Percentiles rank a stretch among this genome's conserved stretches.
phyloP scores from a whole-genome alignment of 2,329 filamentous ascomycete species.

The Nigrospora osmanthi region DNA sequence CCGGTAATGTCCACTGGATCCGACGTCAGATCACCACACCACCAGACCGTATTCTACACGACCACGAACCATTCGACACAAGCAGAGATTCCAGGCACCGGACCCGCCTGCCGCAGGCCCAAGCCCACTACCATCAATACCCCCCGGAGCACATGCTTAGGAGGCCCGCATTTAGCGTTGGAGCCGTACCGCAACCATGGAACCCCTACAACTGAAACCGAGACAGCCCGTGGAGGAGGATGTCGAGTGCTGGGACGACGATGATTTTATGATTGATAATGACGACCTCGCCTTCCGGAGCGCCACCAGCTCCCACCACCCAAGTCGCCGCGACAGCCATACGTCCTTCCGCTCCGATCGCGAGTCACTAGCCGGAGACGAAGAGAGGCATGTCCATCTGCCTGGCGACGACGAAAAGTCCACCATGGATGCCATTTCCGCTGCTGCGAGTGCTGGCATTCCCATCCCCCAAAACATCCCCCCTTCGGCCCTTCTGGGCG shows the following conservation, averaged over 20 bases:
- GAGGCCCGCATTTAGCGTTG: neutral
- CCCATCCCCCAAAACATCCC: slow-evolving; percentile 83
- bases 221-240: slow-evolving; percentile 47
- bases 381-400: slow-evolving; percentile 82
- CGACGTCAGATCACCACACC: too few species aligned
- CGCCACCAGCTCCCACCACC: slow-evolving; percentile 34
- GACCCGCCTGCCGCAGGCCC: too few species aligned
- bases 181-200: slow-evolving; percentile 31
- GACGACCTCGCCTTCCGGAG: slow-evolving; percentile 56
- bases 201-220: slow-evolving; percentile 44
- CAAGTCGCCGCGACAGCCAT: slow-evolving; percentile 63
- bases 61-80: too few species aligned
- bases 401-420: slow-evolving; percentile 79
- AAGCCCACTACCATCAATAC: too few species aligned
- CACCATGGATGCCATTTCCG: slow-evolving; percentile 77
- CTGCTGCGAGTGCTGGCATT: slow-evolving; percentile 83
- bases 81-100: too few species aligned
- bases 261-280: slow-evolving; percentile 63
- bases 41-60: too few species aligned
- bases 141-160: too few species aligned
- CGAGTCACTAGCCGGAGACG: slow-evolving; percentile 67
- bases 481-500: slow-evolving; percentile 80
- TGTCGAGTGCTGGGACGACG: slow-evolving; percentile 75
- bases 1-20: too few species aligned
- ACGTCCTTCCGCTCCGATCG: slow-evolving; percentile 83